Evolutionary conservation across 2,329 filamentous ascomycete species (phyloP), one percentile per base, ranked within the genome.

Genomic region (Neopestalotiopsis clavispora): DNA sequence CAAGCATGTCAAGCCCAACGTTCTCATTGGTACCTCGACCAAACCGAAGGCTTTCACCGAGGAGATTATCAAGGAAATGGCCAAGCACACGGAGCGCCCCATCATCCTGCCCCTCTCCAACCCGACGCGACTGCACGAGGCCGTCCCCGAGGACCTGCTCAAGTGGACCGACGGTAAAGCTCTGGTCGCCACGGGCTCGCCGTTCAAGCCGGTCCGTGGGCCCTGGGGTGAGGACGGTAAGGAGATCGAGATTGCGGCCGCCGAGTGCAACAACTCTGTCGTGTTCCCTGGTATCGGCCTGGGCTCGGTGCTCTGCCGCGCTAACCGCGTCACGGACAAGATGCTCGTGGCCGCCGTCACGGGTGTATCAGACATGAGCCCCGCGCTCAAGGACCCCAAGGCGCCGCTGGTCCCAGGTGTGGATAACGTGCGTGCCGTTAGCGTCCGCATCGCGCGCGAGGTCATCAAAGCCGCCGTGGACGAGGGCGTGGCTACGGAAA

Each of bases 191-290:
- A 97, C 94, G 0, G 94, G 94, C 4, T 94, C 91, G 9, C 94
- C 94, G 0, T 97, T 97, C 77, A 85, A 88, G 1, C 91, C 94
- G 0, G 93, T 96, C 14, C 87, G 87, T 65, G 87, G 86, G 0
- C 83, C 86, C 1, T 89, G 87, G 84, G 85, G 84, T 1, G n/a
- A 76, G 0, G 77, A 82, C 10, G 86, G 84, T 0, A 66, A 75
- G 0, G 84, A 86, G 7, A 69, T 85, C 1, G 78, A 80, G 70
- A 82, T 86, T 69, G 80, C 85, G 34, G 77, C 87, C 75, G 93
- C 93, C 30, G 94, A 97, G 79, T 97, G 94, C 82, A 97, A 97
- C 82, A 97, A 97, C 81, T 92, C 90, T 0, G 92, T 93, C 42
- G 92, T 92, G 17, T 97, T 97, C 79, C 94, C 94, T 0, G 94